Evolutionary conservation across 2,329 filamentous ascomycete genomes (phyloP), one percentile per base, ranked within the genome.

Genomic region (Nannizziopsis barbatae): DNA sequence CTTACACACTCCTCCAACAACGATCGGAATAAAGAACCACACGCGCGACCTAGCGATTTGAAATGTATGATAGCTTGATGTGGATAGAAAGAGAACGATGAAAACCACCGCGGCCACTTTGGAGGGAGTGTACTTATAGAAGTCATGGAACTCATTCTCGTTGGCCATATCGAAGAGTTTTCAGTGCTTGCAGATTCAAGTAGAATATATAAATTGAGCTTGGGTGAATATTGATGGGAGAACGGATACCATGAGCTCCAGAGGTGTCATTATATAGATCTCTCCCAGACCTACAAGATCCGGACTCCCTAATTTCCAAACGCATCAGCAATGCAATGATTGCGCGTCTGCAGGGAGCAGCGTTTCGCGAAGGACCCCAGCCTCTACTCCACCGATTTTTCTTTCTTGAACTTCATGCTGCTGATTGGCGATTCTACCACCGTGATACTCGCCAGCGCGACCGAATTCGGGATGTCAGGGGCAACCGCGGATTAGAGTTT

Each of bases 31-130:
- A 36, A 60, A 59, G 38, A 59, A 62, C 55, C 56, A 60, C 12
- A 48, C 45, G 2, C 48, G 47, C 3, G 32, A 66, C 27, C 59
- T 66, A 17, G 67, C 52, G 47, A 74, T 62, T 15, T 65, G 63
- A 51, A 58, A 70, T 1, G 53, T 51, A 48, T 75, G 72, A 1
- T 56, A 47, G 1, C 54, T 32, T 2, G 72, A 71, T 7, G 68
- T 56, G 6, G 68, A 36, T 35, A 57, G 47, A 55, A 75, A 75
- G 0, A 77, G 55, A 18, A 66, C 51, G 11, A 62, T 57, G 47
- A 74, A 73, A 1, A 71, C 56, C 7, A 67, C 58, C 2, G 71
- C 73, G 0, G 65, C 69, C 0, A 65, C 57, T 1, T 73, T 49
- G 0, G 67, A 71, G 0, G 74, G 58, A 15, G 58, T 60, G 52